Base-by-base conservation (phyloP, 768 basidiomycete species). In the Phaffia australis region DNA sequence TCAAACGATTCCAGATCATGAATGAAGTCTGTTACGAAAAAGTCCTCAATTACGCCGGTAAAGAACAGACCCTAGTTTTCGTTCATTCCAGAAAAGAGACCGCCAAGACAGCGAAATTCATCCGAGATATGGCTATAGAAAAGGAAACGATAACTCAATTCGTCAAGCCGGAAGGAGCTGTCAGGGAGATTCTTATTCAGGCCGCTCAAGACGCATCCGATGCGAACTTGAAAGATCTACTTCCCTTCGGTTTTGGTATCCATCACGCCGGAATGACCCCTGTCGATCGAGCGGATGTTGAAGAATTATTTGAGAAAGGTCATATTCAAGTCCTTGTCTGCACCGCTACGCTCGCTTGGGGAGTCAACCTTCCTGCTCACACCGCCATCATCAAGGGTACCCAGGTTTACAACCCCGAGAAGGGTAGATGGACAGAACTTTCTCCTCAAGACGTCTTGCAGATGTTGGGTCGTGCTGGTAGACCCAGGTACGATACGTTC, bases 311-410 rank as follows among this genome's bases (percentile, higher is more conserved):
- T 75, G 84, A 84, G 14, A 89, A 94, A 59, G 89, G 92, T 0
- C 85, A 88, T 27, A 81, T 99, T 35, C 92, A 94, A 74, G 93
- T 98, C 0, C 81, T 99, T 29, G 90, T 95, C 54, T 95, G 90
- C 75, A 99, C 95, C 0, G 95, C 95, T 5, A 98, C 94, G 1
- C 85, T 99, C 48, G 95, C 95, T 0, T 99, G 95, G 95, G 95
- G 94, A 79, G 94, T 99, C 77, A 99, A 99, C 74, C 79, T 98
- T 0, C 95, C 95, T 3, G 94, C 93, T 0, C 95, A 98, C 70
- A 87, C 90, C 9, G 94, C 97, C 77, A 91, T 98, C 79, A 97
- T 99, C 81, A 99, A 98, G 76, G 95, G 95, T n/a, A 98, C 95
- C 0, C 93, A 98, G 78, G 93, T 98, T 69, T 99, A 98, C 78